These are phyloP conservation scores for Arabidopsis arenosa DNA, from an alignment of 345 rosid genomes.

Conservation along the genomic window DNA sequence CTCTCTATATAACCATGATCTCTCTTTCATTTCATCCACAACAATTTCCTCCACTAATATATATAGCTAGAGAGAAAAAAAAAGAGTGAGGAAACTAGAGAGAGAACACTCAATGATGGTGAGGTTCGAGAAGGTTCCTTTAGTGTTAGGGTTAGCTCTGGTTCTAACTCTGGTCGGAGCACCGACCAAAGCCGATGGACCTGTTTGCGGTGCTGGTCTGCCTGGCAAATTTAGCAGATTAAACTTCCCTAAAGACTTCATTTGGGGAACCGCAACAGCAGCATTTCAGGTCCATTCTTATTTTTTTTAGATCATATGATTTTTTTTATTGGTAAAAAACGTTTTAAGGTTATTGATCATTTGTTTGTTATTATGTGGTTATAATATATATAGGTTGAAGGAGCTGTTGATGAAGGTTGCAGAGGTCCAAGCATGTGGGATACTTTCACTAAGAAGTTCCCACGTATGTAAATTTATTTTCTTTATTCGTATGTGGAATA, in stretches of 20 bases:
- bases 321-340: not conserved
- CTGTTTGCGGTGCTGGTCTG: conserved; percentile 33
- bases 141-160: conserved; percentile 37
- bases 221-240: conserved; percentile 34
- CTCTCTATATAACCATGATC: conserved; percentile 29
- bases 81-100: not conserved
- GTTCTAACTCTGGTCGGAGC: conserved; percentile 33
- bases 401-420: conserved; percentile 45
- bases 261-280: conserved; percentile 46
- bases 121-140: conserved; percentile 35
- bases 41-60: conserved; percentile 24
- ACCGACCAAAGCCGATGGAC: conserved; percentile 40
- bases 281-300: conserved; percentile 41
- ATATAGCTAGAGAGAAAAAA: not conserved
- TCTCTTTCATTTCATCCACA: conserved; percentile 25
- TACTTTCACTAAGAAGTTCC: conserved; percentile 31
- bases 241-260: conserved; percentile 44
- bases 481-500: too few relatives aligned
- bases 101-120: conserved; percentile 37
- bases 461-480: not conserved
- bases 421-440: conserved; percentile 51
- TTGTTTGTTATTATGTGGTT: not conserved
- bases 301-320: not conserved
- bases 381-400: conserved; percentile 33
- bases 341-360: not conserved